Evolutionary conservation across 306 rosid genomes (phyloP).

Genomic region (Fragaria nilgerrensis): DNA sequence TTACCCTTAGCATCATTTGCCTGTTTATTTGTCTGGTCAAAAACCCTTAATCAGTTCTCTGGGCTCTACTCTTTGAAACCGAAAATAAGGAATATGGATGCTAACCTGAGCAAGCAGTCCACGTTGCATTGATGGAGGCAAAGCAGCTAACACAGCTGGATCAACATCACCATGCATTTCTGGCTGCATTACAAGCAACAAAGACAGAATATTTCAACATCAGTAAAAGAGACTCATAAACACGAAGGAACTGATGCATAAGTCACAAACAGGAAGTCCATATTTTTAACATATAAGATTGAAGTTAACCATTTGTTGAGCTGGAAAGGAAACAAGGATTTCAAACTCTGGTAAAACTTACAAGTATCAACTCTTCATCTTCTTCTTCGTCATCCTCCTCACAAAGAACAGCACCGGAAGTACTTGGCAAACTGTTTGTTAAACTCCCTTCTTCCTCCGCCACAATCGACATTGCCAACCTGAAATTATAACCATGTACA

Average conservation of each 20-base stretch:
- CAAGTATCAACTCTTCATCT: conserved; percentile 37
- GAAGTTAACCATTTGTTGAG: background rate
- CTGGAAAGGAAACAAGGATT: background rate
- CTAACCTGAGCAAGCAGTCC: conserved; percentile 59
- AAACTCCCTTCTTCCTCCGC: conserved; percentile 34
- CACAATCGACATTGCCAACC: conserved; percentile 46
- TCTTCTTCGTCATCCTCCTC: conserved; percentile 29
- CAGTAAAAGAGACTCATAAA: background rate
- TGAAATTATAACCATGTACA: conserved; percentile 25
- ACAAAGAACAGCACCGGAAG: conserved; percentile 10
- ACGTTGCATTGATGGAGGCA: conserved; percentile 64
- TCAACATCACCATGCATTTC: conserved; percentile 46
- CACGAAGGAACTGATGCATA: background rate
- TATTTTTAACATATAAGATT: background rate
- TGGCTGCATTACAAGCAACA: conserved; percentile 38
- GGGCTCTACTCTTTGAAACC: conserved; percentile 3
- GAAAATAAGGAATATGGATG: conserved; percentile 11
- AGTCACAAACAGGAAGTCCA: background rate
- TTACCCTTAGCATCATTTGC: conserved; percentile 29
- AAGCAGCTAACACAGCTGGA: conserved; percentile 55
- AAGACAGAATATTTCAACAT: background rate
- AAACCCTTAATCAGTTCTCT: conserved; percentile 14
- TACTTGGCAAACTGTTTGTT: conserved; percentile 4
- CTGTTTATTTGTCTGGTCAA: conserved; percentile 23
- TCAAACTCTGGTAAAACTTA: conserved; percentile 9